phyloP scores from a whole-genome alignment of 2,329 filamentous ascomycete genomes.

The Dothistroma pini region DNA sequence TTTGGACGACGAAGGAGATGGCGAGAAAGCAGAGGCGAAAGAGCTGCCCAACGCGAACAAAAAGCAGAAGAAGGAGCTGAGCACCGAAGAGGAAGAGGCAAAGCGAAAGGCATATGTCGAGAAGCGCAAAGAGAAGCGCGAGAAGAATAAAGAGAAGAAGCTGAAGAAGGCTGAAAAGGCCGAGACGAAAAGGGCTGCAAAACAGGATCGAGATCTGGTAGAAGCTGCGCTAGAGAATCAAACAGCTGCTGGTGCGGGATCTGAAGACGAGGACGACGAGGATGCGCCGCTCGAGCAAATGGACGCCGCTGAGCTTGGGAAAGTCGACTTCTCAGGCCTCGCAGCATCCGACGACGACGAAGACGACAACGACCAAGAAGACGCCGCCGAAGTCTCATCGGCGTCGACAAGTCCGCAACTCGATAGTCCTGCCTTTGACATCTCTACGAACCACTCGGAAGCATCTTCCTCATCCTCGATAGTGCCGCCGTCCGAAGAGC shows the following conservation, averaged over 20 bases:
- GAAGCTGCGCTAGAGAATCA: constrained; percentile 26
- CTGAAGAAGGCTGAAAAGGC: constrained; percentile 38
- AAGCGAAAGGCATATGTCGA: constrained; percentile 40
- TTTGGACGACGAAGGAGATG: constrained; percentile 42
- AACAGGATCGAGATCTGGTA: constrained; percentile 27
- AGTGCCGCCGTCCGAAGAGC: constrained; percentile 33
- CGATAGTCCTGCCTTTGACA: constrained; percentile 41
- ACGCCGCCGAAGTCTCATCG: constrained; percentile 33
- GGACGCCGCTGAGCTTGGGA: constrained; percentile 28
- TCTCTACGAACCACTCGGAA: constrained; percentile 38
- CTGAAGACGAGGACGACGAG: constrained; percentile 24
- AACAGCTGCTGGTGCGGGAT: constrained; percentile 24
- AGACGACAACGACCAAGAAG: constrained; percentile 28
- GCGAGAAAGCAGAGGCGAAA: constrained; percentile 36
- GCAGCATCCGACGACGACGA: constrained; percentile 21
- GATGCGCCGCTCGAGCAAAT: constrained; percentile 26
- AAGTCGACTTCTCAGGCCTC: constrained; percentile 34
- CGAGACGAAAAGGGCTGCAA: constrained; percentile 38
- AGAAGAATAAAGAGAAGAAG: constrained; percentile 46
- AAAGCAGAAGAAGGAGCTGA: constrained; percentile 40
- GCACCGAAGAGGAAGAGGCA: constrained; percentile 27
- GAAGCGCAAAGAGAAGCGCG: constrained; percentile 42
- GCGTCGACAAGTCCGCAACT: constrained; percentile 36
- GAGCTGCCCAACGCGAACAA: constrained; percentile 41
- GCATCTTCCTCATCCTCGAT: constrained; percentile 49